phyloP scores from a whole-genome alignment of 2,329 filamentous ascomycete species.

The Phyllosticta citriasiana region DNA sequence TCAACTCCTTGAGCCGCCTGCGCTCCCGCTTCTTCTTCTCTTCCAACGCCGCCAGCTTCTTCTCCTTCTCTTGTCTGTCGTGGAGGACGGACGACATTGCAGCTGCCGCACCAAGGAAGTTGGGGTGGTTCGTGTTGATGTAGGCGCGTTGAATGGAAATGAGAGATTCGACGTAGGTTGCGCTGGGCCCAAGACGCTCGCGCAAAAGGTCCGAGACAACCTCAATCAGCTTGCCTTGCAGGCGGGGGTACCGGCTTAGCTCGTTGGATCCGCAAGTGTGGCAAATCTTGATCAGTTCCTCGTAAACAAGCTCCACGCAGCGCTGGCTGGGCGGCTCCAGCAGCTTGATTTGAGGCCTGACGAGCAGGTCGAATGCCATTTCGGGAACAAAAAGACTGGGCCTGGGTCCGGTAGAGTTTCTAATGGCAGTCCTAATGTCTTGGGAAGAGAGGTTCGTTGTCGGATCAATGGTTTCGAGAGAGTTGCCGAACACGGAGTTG shows the following conservation, averaged over 20 bases:
- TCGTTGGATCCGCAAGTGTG: slow-evolving; percentile 96
- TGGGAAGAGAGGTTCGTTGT: slow-evolving; percentile 89
- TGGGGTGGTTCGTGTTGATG: slow-evolving; percentile 98
- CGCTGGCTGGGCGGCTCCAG: slow-evolving; percentile 90
- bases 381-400: slow-evolving; percentile 96
- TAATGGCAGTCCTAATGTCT: slow-evolving; percentile 93
- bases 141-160: slow-evolving; percentile 97
- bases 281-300: slow-evolving; percentile 98
- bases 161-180: slow-evolving; percentile 85
- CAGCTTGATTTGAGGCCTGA: slow-evolving; percentile 97
- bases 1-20: slow-evolving; percentile 72
- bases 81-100: slow-evolving; percentile 96
- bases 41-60: slow-evolving; percentile 57
- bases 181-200: slow-evolving; percentile 82
- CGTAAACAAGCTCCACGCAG: slow-evolving; percentile 95
- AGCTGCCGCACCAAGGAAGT: slow-evolving; percentile 91
- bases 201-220: slow-evolving; percentile 92
- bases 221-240: slow-evolving; percentile 96
- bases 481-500: slow-evolving; percentile 96
- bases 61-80: slow-evolving; percentile 89
- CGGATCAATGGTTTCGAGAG: slow-evolving; percentile 89
- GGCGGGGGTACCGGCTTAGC: slow-evolving; percentile 77
- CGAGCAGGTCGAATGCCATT: slow-evolving; percentile 91
- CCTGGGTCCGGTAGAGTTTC: slow-evolving; percentile 92
- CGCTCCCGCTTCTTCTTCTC: slow-evolving; percentile 80